These are phyloP conservation scores for Kodamaea fukazawae DNA, from an alignment of 805 yeast genomes.

Conservation along the genomic window DNA sequence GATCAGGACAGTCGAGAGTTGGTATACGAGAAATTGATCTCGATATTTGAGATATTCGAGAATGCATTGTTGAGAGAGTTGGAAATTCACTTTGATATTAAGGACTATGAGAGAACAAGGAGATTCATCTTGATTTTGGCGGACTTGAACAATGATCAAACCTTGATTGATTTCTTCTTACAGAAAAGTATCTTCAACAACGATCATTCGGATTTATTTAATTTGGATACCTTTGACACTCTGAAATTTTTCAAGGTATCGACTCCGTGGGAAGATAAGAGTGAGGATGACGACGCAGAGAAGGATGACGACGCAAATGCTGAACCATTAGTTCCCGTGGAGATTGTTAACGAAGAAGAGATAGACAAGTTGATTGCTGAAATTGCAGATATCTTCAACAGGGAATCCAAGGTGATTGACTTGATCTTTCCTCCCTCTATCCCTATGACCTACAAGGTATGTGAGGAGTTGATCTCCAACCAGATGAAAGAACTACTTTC, in stretches of 20 bases:
- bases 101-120: slow-evolving; percentile 41
- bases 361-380: slow-evolving; percentile 25
- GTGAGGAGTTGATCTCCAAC: slow-evolving; percentile 45
- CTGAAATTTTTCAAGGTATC: slow-evolving; percentile 20
- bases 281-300: slow-evolving; percentile 7
- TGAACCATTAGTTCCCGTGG: background rate
- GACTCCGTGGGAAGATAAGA: slow-evolving; percentile 3
- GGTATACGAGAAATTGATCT: slow-evolving; percentile 44
- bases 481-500: slow-evolving; percentile 34
- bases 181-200: slow-evolving; percentile 43
- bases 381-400: slow-evolving; percentile 35
- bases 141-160: slow-evolving; percentile 39
- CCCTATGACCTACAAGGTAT: slow-evolving; percentile 47
- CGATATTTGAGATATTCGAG: slow-evolving; percentile 65
- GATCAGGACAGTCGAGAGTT: slow-evolving; percentile 30
- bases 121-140: slow-evolving; percentile 35
- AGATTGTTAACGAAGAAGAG: slow-evolving; percentile 14
- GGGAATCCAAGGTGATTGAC: slow-evolving; percentile 39
- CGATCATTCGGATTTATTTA: slow-evolving; percentile 28
- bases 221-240: slow-evolving; percentile 26
- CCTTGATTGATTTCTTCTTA: slow-evolving; percentile 42
- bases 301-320: background rate
- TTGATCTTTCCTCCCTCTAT: slow-evolving; percentile 41
- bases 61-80: slow-evolving; percentile 68
- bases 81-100: slow-evolving; percentile 52